These are phyloP conservation scores for Cutaneotrichosporon curvatum DNA, from an alignment of 1,284 basidiomycete genomes.

Conservation along the genomic window DNA sequence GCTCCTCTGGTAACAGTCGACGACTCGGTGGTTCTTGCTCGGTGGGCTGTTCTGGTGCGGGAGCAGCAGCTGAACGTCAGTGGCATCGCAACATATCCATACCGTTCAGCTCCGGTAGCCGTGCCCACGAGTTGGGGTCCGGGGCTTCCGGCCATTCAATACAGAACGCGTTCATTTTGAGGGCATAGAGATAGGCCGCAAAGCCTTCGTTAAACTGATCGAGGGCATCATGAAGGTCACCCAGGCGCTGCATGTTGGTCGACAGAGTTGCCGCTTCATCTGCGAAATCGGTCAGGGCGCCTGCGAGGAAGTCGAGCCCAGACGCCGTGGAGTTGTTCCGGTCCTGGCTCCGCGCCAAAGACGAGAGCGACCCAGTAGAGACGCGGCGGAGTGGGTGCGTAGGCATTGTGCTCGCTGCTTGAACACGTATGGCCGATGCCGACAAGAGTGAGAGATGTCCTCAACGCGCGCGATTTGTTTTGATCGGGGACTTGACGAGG, in stretches of 20 bases:
- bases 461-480: too few relatives aligned
- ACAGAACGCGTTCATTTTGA: constrained; percentile 91
- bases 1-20: too few relatives aligned
- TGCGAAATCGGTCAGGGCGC: constrained; percentile 72
- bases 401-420: too few relatives aligned
- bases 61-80: neutral
- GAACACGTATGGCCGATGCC: too few relatives aligned
- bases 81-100: neutral
- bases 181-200: constrained; percentile 79
- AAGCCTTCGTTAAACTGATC: constrained; percentile 87
- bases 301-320: constrained; percentile 77
- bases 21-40: neutral
- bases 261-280: constrained; percentile 79
- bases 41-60: neutral
- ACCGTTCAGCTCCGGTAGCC: constrained; percentile 32
- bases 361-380: constrained; percentile 82
- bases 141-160: constrained; percentile 68
- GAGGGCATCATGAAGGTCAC: constrained; percentile 65
- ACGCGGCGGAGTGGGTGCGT: constrained; percentile 68
- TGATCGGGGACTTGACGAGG: too few relatives aligned
- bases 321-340: constrained; percentile 61
- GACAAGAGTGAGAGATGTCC: too few relatives aligned
- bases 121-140: constrained; percentile 50
- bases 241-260: constrained; percentile 65
- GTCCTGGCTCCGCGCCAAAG: constrained; percentile 64